A percentile compares a stretch with the other conserved stretches of the same genome.
These are phyloP conservation scores for Hirschioporus abietinus DNA, from an alignment of 768 basidiomycete species.

Conservation along the genomic window DNA sequence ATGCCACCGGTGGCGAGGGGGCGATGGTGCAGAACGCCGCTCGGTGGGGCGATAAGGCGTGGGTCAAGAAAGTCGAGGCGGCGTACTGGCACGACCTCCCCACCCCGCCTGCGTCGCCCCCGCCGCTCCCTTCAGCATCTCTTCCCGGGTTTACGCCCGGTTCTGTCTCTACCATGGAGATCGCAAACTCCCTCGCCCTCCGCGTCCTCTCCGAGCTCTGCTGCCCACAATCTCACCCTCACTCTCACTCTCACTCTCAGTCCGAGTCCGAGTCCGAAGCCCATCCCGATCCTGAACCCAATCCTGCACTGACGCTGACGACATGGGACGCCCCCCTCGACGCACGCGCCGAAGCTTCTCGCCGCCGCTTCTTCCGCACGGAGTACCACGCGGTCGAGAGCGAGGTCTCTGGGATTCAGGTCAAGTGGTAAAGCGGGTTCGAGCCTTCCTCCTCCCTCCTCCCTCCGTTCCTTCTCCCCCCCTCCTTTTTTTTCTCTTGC, in stretches of 20 bases:
- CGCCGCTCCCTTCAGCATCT: neutral
- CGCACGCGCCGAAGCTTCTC: conserved; percentile 35
- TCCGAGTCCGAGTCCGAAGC: neutral
- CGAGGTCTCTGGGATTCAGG: conserved; percentile 71
- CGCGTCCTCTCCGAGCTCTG: conserved; percentile 39
- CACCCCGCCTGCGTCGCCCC: conserved; percentile 42
- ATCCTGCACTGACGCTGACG: conserved; percentile 16
- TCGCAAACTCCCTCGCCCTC: conserved; percentile 33
- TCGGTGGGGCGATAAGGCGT: conserved; percentile 79
- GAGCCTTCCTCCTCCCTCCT: neutral
- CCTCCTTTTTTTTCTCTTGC: no score
- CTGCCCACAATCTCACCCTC: conserved; percentile 15
- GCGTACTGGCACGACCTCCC: conserved; percentile 67
- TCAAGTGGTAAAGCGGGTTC: conserved; percentile 60
- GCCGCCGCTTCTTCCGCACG: conserved; percentile 61
- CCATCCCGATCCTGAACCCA: conserved; percentile 19
- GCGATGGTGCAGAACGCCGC: conserved; percentile 26
- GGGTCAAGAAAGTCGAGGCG: conserved; percentile 76
- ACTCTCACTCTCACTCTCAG: conserved; percentile 1
- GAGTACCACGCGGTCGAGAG: conserved; percentile 82
- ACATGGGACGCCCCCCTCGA: conserved; percentile 36
- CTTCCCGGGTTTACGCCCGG: neutral
- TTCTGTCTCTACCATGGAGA: neutral
- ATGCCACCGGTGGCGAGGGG: conserved; percentile 27
- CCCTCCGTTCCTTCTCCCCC: neutral